These are phyloP conservation scores for Lipomyces mesembrius DNA, from an alignment of 805 yeast species.

Conservation along the genomic window DNA sequence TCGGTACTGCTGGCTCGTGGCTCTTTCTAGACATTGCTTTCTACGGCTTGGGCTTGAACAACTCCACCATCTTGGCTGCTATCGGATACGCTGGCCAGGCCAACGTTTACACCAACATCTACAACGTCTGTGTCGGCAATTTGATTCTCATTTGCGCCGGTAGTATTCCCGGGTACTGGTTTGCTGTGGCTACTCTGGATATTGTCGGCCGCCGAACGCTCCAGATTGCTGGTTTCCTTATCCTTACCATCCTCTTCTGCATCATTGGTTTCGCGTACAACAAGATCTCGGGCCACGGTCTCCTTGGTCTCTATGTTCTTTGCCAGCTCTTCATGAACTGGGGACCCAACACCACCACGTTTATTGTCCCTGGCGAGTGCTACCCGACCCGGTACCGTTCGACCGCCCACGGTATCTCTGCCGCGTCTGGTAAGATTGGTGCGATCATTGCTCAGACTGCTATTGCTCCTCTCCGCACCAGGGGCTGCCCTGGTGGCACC, in stretches of 20 bases:
- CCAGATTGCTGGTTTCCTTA: slow-evolving; percentile 74
- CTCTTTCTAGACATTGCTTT: slow-evolving; percentile 86
- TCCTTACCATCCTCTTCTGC: slow-evolving; percentile 75
- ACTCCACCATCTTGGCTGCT: slow-evolving; percentile 76
- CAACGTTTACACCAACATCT: slow-evolving; percentile 71
- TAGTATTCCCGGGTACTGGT: slow-evolving; percentile 93
- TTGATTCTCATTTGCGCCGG: slow-evolving; percentile 93
- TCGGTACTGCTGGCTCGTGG: slow-evolving; percentile 94
- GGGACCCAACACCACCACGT: slow-evolving; percentile 93
- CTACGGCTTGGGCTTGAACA: slow-evolving; percentile 85
- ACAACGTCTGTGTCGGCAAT: slow-evolving; percentile 87
- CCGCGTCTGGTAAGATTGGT: slow-evolving; percentile 90
- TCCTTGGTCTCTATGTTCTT: slow-evolving; percentile 75
- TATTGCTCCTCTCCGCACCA: slow-evolving; percentile 72
- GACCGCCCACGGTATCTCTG: slow-evolving; percentile 92
- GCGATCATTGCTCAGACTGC: slow-evolving; percentile 72
- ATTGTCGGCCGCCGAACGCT: slow-evolving; percentile 82
- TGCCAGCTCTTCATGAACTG: slow-evolving; percentile 89
- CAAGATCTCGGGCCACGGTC: slow-evolving; percentile 66
- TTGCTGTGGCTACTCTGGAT: slow-evolving; percentile 78
- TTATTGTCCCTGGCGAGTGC: slow-evolving; percentile 87
- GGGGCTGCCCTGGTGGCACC: slow-evolving; percentile 68
- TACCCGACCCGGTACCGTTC: slow-evolving; percentile 96
- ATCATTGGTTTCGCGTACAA: slow-evolving; percentile 83
- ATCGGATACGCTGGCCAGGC: slow-evolving; percentile 79